phyloP scores from a whole-genome alignment of 192 early-diverging fungal species.

The Gorgonomyces haynaldii region DNA sequence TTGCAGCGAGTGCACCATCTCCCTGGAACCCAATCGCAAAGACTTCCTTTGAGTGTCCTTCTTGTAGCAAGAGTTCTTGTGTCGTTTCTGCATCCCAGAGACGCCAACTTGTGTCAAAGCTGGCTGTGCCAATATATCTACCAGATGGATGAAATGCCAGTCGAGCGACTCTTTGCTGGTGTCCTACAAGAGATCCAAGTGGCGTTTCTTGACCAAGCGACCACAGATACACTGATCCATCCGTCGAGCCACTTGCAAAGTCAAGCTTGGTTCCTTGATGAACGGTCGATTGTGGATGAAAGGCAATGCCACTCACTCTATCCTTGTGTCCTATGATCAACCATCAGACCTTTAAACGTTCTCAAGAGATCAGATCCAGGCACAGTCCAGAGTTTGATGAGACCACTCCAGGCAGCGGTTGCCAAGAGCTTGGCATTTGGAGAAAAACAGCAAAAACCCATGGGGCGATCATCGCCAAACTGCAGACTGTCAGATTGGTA shows the following conservation, averaged over 20 bases:
- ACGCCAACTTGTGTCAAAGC: slow-evolving; percentile 86
- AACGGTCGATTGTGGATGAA: slow-evolving; percentile 71
- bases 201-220: slow-evolving; percentile 65
- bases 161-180: slow-evolving; percentile 68
- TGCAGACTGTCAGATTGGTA: slow-evolving; percentile 71
- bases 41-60: slow-evolving; percentile 90
- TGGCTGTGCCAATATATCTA: slow-evolving; percentile 59
- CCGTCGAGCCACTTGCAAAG: slow-evolving; percentile 74
- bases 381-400: slow-evolving; percentile 77
- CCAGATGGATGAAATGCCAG: slow-evolving; percentile 89
- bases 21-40: slow-evolving; percentile 85
- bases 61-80: slow-evolving; percentile 74
- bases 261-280: slow-evolving; percentile 45
- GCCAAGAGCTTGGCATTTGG: slow-evolving; percentile 66
- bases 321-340: slow-evolving; percentile 64
- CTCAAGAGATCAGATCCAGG: slow-evolving; percentile 54
- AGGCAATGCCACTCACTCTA: slow-evolving; percentile 76
- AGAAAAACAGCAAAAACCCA: slow-evolving; percentile 64
- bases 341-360: slow-evolving; percentile 34
- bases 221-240: slow-evolving; percentile 72
- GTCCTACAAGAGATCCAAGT: slow-evolving; percentile 65
- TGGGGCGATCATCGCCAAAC: slow-evolving; percentile 78
- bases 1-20: slow-evolving; percentile 83
- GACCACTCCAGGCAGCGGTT: slow-evolving; percentile 76
- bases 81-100: slow-evolving; percentile 83